A percentile compares a stretch with the other conserved stretches of the same genome.
phyloP scores from a whole-genome alignment of 345 rosid genomes.

The Pistacia vera region DNA sequence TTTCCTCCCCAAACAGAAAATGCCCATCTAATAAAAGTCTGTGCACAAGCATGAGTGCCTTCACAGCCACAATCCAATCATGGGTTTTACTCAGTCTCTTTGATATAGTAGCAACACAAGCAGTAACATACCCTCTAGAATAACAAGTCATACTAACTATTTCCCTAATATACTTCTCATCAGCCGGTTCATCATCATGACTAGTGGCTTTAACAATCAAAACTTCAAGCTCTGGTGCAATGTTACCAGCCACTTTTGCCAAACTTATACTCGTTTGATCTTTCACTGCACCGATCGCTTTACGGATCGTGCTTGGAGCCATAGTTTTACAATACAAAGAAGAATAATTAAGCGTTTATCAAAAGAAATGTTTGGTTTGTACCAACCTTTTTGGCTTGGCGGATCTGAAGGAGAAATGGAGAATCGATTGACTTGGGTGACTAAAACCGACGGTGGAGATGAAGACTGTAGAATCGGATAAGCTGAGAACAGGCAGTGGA shows the following conservation, averaged over 20 bases:
- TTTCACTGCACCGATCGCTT: conserved; percentile 93
- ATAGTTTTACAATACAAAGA: conserved; percentile 23
- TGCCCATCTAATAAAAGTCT: conserved; percentile 70
- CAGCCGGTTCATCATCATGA: conserved; percentile 89
- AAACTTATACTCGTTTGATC: conserved; percentile 94
- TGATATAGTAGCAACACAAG: conserved; percentile 76
- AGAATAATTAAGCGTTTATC: neutral
- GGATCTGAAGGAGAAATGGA: conserved; percentile 3
- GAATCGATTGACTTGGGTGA: conserved; percentile 4
- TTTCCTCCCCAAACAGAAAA: conserved; percentile 72
- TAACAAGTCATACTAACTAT: conserved; percentile 60
- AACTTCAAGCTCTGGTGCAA: conserved; percentile 98
- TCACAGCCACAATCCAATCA: conserved; percentile 94
- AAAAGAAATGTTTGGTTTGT: neutral
- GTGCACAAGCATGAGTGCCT: conserved; percentile 72
- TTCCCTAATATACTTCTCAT: conserved; percentile 75
- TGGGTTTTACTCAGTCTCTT: conserved; percentile 77
- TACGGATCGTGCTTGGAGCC: conserved; percentile 90
- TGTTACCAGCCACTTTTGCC: conserved; percentile 86
- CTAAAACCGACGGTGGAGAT: neutral
- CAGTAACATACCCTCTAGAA: conserved; percentile 67
- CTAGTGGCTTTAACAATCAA: conserved; percentile 90
- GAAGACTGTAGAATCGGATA: neutral
- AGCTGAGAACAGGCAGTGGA: neutral
- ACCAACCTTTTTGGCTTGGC: neutral